Conservation (phyloP, 257 asterid species). For the Thymus quinquecostatus region DNA sequence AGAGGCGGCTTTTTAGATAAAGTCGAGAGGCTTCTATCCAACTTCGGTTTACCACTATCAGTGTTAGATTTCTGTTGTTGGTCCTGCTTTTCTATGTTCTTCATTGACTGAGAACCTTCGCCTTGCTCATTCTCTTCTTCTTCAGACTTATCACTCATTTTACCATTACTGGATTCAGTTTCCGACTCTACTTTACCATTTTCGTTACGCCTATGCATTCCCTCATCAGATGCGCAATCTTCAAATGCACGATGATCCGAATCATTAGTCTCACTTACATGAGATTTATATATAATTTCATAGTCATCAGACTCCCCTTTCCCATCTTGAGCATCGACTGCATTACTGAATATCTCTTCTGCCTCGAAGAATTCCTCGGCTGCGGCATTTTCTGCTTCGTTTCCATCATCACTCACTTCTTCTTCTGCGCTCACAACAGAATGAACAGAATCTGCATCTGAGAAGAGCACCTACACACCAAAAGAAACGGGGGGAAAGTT, state of each 20-base stretch:
- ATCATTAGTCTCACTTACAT: conserved; percentile 53
- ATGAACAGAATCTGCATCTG: conserved; percentile 77
- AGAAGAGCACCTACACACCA: conserved; percentile 80
- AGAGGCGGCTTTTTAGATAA: conserved; percentile 51
- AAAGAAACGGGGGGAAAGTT: conserved; percentile 27
- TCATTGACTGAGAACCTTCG: conserved; percentile 39
- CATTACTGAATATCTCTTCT: conserved; percentile 90
- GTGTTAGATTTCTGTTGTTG: conserved; percentile 48
- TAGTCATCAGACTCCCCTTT: conserved; percentile 61
- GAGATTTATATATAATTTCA: conserved; percentile 41
- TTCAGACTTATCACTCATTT: conserved; percentile 41
- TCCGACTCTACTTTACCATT: conserved; percentile 39
- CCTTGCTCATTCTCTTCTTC: conserved; percentile 50
- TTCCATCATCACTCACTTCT: conserved; percentile 64
- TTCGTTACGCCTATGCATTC: conserved; percentile 44
- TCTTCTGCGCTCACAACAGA: conserved; percentile 57
- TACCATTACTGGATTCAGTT: conserved; percentile 33
- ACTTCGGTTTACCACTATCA: conserved; percentile 56
- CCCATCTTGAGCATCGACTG: conserved; percentile 63
- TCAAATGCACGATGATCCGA: conserved; percentile 71
- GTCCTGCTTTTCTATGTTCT: conserved; percentile 59
- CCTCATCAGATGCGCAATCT: conserved; percentile 86
- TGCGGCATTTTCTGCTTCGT: conserved; percentile 67
- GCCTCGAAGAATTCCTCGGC: conserved; percentile 96
- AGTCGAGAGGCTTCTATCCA: conserved; percentile 58